Conservation (phyloP, 768 basidiomycete species). For the Phaeotremella fagi region DNA sequence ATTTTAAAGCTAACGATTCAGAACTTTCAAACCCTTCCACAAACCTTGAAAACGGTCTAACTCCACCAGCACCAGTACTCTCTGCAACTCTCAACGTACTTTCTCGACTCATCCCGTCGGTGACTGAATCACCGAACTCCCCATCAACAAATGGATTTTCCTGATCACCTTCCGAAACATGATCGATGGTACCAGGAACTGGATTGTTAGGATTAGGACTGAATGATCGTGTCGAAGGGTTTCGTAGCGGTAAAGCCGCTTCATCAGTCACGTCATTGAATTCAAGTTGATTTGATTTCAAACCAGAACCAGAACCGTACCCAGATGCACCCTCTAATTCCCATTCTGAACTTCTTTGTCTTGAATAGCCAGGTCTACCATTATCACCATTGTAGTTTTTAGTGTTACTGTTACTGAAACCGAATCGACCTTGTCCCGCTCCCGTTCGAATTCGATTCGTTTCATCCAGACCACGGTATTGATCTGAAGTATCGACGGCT, state of each 20-base stretch:
- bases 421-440: slow-evolving; percentile 2
- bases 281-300: not conserved
- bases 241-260: slow-evolving; percentile 10
- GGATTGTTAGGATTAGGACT: too few species aligned
- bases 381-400: too few species aligned
- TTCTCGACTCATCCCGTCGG: not conserved
- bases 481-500: not conserved
- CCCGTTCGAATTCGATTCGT: not conserved
- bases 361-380: slow-evolving; percentile 10
- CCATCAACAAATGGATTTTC: not conserved
- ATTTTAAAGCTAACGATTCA: not conserved
- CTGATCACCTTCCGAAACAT: too few species aligned
- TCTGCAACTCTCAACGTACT: not conserved
- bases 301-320: too few species aligned
- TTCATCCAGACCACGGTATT: not conserved
- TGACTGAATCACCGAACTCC: not conserved
- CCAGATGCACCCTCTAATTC: slow-evolving; percentile 2
- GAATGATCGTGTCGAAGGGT: slow-evolving; percentile 1
- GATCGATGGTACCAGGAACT: too few species aligned
- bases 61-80: slow-evolving; percentile 4
- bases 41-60: slow-evolving; percentile 9
- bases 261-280: slow-evolving; percentile 3
- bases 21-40: slow-evolving; percentile 13
- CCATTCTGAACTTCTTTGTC: slow-evolving; percentile 17
- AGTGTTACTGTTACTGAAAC: too few species aligned